Conservation (phyloP, 225 moss, liverwort and hornwort genomes). For the Climacium dendroides region DNA sequence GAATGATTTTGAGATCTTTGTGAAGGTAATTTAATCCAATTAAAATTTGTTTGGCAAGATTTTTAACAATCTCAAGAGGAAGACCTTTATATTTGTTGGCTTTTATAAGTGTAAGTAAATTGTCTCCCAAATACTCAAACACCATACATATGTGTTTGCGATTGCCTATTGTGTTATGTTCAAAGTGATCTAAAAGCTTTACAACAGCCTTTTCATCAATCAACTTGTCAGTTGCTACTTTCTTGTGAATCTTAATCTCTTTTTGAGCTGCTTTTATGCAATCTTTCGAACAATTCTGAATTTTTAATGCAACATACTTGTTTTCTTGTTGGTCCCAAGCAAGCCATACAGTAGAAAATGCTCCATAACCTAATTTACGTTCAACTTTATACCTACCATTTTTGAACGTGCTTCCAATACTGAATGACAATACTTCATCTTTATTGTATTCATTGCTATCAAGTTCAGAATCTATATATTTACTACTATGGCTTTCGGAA, state of each 20-base stretch:
- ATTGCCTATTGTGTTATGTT: constrained; percentile 9
- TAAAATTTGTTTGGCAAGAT: constrained; percentile 48
- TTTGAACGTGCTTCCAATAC: constrained; percentile 1
- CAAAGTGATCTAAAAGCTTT: constrained; percentile 63
- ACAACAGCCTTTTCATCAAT: constrained; percentile 21
- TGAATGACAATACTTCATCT: constrained; percentile 3
- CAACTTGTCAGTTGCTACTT: background rate
- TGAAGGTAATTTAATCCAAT: constrained; percentile 64
- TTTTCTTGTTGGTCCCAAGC: constrained; percentile 10
- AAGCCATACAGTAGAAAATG: constrained; percentile 31
- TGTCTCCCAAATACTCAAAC: constrained; percentile 81
- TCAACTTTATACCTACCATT: constrained; percentile 20
- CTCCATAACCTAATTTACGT: constrained; percentile 11
- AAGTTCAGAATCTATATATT: background rate
- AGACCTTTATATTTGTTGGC: constrained; percentile 58
- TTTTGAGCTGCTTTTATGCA: constrained; percentile 13
- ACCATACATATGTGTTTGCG: constrained; percentile 66
- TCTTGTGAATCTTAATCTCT: constrained; percentile 32
- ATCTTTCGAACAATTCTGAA: constrained; percentile 30
- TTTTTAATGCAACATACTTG: constrained; percentile 23
- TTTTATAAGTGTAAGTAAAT: constrained; percentile 64
- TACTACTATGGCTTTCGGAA: constrained; percentile 2
- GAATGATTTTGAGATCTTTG: constrained; percentile 62
- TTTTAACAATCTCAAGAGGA: constrained; percentile 41
- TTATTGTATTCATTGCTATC: background rate